Evolutionary conservation across 164 flowering plant genomes (phyloP), one percentile per base, ranked within the genome.

Genomic region (Piper longum): DNA sequence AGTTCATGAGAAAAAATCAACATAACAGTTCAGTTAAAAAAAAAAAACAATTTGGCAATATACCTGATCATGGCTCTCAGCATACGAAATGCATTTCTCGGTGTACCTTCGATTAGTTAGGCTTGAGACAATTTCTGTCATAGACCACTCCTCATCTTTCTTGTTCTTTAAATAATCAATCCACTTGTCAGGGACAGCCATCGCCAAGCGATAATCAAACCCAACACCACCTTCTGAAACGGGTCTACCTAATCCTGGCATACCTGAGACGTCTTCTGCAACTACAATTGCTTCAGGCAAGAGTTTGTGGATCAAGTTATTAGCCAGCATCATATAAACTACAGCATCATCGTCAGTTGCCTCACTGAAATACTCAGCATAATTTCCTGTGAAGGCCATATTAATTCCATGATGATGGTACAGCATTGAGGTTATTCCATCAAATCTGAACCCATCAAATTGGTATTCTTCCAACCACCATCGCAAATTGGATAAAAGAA

Each of bases 21-120:
- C 52, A 48, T 2, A 48, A 14, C 14, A 48, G 14, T 12, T 48
- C 52, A 12, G 14, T 9, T 5, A 5, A 44, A 44, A 3, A 2
- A 48, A 48, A 14, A 8, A 5, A 48, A 14, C 11, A 14, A 48
- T 48, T 5, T 48, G 52, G 52, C 52, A 48, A 14, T 48, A 16
- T 67, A 90, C 99, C 96, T 93, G 99, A 71, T 93, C 99, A 72
- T 93, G 99, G 70, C 97, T 83, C 75, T 93, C 99, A 17, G 99
- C 97, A 83, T 93, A 93, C 26, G 99, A 73, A 69, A 93, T 69
- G 72, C 97, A 93, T 79, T 86, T 88, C 74, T 93, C 99, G 5
- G 85, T 76, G 76, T 83, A 90, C 78, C 99, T 84, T 77, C 99
- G 76, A 76, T 93, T 88, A 63, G 93, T 93, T 83, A 93, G 77